phyloP scores from a whole-genome alignment of 129 eudicot species.

The Centaurea solstitialis region DNA sequence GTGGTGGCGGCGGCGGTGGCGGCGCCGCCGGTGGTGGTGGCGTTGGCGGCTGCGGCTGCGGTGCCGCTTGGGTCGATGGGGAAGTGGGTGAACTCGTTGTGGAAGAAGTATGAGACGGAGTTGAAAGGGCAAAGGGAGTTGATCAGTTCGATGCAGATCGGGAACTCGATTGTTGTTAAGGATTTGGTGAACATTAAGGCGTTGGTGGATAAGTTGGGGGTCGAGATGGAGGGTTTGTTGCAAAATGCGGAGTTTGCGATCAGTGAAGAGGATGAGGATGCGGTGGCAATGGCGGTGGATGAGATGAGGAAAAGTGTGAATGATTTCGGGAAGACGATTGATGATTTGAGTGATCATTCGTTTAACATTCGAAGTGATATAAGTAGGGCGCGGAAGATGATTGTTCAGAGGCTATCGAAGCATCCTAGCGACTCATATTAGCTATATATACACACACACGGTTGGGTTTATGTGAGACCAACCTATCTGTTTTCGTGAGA shows the following conservation, averaged over 20 bases:
- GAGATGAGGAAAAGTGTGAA: constrained; percentile 59
- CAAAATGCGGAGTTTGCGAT: constrained; percentile 61
- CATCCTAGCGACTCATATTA: constrained; percentile 48
- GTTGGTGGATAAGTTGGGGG: constrained; percentile 59
- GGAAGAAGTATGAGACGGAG: constrained; percentile 67
- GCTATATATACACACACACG: background rate
- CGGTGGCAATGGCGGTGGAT: constrained; percentile 59
- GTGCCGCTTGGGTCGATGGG: constrained; percentile 88
- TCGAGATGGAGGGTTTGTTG: constrained; percentile 56
- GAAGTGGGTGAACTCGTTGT: constrained; percentile 66
- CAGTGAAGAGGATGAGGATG: constrained; percentile 47
- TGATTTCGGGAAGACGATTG: constrained; percentile 53
- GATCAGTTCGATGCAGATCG: constrained; percentile 49
- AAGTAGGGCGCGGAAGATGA: constrained; percentile 43
- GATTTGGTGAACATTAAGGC: constrained; percentile 60
- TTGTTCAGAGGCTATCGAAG: constrained; percentile 69
- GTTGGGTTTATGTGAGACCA: too few relatives aligned
- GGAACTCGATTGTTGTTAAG: constrained; percentile 53
- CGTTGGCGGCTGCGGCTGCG: constrained; percentile 75
- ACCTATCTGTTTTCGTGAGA: too few relatives aligned
- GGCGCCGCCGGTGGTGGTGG: constrained; percentile 73
- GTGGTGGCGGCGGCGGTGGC: constrained; percentile 80
- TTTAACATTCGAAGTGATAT: constrained; percentile 67
- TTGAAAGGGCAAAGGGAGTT: constrained; percentile 54
- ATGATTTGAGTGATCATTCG: constrained; percentile 58